phyloP scores from a whole-genome alignment of 129 eudicot genomes.

The Rutidosis leptorrhynchoides region DNA sequence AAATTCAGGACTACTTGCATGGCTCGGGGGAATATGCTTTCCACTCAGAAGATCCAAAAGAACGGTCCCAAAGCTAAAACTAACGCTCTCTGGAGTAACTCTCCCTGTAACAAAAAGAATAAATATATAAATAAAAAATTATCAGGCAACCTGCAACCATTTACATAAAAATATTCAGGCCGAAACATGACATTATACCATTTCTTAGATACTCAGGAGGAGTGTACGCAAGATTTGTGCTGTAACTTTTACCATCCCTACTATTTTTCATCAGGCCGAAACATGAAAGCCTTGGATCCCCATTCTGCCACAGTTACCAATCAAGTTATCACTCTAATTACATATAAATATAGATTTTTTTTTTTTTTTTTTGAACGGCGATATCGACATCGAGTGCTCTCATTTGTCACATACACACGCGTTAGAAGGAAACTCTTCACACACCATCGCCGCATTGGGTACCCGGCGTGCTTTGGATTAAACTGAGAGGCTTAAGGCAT shows the following conservation, averaged over 20 bases:
- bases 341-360: slow-evolving; percentile 13
- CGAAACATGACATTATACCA: no score
- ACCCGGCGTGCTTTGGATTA: no score
- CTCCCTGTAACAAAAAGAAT: slow-evolving; percentile 46
- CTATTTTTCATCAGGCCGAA: slow-evolving; percentile 94
- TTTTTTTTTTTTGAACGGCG: no score
- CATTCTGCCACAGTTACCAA: slow-evolving; percentile 54
- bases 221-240: slow-evolving; percentile 95
- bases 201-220: slow-evolving; percentile 94
- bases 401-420: no score
- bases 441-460: no score
- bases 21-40: slow-evolving; percentile 92
- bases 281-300: slow-evolving; percentile 93
- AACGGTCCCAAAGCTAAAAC: slow-evolving; percentile 87
- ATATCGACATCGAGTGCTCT: no score
- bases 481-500: no score
- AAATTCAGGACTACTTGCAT: slow-evolving; percentile 44
- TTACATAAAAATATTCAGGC: no score
- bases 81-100: slow-evolving; percentile 88
- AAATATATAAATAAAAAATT: no score
- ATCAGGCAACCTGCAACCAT: neutral
- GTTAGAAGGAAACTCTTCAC: no score
- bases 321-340: slow-evolving; percentile 15
- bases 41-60: slow-evolving; percentile 93
- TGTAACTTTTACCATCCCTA: slow-evolving; percentile 91